Conservation (phyloP, 2,329 filamentous ascomycete species). For the Xylariaceae sp. region DNA sequence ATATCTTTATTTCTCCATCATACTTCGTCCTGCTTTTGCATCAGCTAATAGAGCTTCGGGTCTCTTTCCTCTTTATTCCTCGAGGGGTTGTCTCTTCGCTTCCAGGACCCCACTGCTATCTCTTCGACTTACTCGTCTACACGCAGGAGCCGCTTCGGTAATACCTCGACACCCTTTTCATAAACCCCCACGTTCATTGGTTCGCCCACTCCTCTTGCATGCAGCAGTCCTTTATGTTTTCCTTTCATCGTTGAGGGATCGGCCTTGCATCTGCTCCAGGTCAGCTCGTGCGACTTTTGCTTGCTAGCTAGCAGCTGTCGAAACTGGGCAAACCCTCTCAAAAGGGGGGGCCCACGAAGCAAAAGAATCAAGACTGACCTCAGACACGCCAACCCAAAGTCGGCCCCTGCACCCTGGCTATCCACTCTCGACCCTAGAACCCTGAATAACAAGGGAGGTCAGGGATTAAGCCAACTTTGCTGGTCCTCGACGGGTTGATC, state of each 20-base stretch:
- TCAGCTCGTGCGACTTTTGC: constrained; percentile 39
- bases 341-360: constrained; percentile 31
- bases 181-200: constrained; percentile 32
- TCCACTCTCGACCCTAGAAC: constrained; percentile 31
- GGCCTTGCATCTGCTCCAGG: constrained; percentile 39
- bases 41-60: too few species aligned
- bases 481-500: constrained; percentile 37
- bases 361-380: constrained; percentile 34
- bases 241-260: constrained; percentile 38
- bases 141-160: constrained; percentile 35
- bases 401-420: constrained; percentile 36
- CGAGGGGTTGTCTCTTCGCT: constrained; percentile 1
- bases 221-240: constrained; percentile 36
- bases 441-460: constrained; percentile 31
- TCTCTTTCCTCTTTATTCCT: neutral
- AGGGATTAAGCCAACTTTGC: constrained; percentile 36
- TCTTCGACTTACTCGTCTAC: constrained; percentile 14
- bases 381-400: constrained; percentile 39
- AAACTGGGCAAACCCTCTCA: constrained; percentile 33
- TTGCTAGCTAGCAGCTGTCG: constrained; percentile 31
- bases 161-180: constrained; percentile 34
- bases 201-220: constrained; percentile 38
- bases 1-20: too few species aligned
- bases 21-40: too few species aligned
- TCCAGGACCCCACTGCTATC: constrained; percentile 7